A percentile compares a stretch with the other conserved stretches of the same genome.
These are phyloP conservation scores for Lineolata rhizophorae DNA, from an alignment of 495 filamentous ascomycete species.

Conservation along the genomic window DNA sequence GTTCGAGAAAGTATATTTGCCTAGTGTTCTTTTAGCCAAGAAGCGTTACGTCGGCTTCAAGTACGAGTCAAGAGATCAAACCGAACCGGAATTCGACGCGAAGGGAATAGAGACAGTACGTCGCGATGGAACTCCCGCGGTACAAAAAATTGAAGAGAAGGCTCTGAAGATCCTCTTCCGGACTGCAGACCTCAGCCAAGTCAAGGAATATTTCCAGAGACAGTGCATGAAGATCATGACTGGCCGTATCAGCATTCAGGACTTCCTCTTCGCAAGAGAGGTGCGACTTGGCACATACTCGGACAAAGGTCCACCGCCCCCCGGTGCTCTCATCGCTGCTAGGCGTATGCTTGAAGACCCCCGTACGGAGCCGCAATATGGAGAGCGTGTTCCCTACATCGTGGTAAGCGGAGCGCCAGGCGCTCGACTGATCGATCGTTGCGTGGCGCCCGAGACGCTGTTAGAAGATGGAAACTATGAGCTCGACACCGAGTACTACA, in stretches of 20 bases:
- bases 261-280: conserved; percentile 87
- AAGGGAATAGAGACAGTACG: conserved; percentile 96
- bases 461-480: conserved; percentile 51
- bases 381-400: conserved; percentile 86
- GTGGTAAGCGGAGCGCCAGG: conserved; percentile 77
- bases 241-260: conserved; percentile 70
- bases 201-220: conserved; percentile 75
- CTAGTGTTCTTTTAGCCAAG: conserved; percentile 82
- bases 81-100: conserved; percentile 79
- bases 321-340: conserved; percentile 72
- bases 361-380: conserved; percentile 78
- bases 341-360: conserved; percentile 69
- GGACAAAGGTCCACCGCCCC: conserved; percentile 52
- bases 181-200: conserved; percentile 68
- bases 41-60: conserved; percentile 98
- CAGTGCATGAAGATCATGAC: conserved; percentile 90
- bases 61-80: conserved; percentile 62
- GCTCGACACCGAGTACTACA: conserved; percentile 94
- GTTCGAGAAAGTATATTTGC: conserved; percentile 96
- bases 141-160: conserved; percentile 95
- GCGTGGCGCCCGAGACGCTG: conserved; percentile 69
- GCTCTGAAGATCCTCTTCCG: conserved; percentile 76
- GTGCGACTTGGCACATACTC: conserved; percentile 83
- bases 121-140: conserved; percentile 80
- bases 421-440: conserved; percentile 69